A percentile compares a stretch with the other conserved stretches of the same genome.
These are phyloP conservation scores for Tetrahymena borealis DNA, from an alignment of 73 alveolate genomes.

Conservation along the genomic window DNA sequence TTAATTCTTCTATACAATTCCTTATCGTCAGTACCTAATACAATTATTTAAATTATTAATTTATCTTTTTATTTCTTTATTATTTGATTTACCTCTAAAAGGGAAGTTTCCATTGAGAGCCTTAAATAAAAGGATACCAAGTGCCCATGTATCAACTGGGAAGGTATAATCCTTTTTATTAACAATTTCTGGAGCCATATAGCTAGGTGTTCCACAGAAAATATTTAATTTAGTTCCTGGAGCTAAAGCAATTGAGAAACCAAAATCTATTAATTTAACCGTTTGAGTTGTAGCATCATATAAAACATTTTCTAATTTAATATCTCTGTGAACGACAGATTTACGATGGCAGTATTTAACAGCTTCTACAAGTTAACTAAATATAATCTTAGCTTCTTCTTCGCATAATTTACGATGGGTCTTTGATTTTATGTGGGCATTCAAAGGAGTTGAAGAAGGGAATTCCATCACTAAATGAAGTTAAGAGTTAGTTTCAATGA, in stretches of 20 bases:
- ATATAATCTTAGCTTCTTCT: constrained; percentile 62
- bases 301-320: constrained; percentile 82
- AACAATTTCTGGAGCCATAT: constrained; percentile 84
- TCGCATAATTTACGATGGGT: constrained; percentile 63
- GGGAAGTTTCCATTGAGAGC: constrained; percentile 75
- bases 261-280: constrained; percentile 86
- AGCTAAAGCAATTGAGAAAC: constrained; percentile 51
- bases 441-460: constrained; percentile 70
- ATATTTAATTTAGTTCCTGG: constrained; percentile 52
- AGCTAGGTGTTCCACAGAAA: constrained; percentile 90
- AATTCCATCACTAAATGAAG: constrained; percentile 81
- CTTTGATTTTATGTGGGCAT: constrained; percentile 55
- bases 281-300: constrained; percentile 49
- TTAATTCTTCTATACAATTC: constrained; percentile 40
- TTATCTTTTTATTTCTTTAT: not conserved
- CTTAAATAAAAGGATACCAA: constrained; percentile 67
- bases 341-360: constrained; percentile 72
- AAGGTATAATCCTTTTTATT: constrained; percentile 49
- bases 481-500: constrained; percentile 56
- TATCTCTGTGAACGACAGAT: constrained; percentile 82
- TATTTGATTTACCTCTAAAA: constrained; percentile 67
- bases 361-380: constrained; percentile 69
- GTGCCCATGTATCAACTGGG: constrained; percentile 83
- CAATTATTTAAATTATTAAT: not conserved
- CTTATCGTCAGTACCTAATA: constrained; percentile 13